Evolutionary conservation across 257 asterid genomes (phyloP).

Genomic region (Petunia secreta): DNA sequence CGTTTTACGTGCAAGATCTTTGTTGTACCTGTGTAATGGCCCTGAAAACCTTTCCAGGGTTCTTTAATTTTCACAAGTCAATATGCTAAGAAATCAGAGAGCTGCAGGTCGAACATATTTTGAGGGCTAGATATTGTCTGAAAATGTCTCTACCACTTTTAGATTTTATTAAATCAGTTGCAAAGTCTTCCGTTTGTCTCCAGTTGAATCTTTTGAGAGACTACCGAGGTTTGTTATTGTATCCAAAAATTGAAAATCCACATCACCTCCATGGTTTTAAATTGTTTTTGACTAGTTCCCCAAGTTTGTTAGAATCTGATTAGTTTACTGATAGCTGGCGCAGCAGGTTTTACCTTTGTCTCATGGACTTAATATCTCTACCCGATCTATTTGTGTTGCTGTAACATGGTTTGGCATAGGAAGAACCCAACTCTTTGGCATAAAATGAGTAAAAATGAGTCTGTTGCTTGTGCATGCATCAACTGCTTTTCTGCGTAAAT

Average conservation of each 20-base stretch:
- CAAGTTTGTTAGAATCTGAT: conserved; percentile 8
- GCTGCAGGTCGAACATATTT: not conserved
- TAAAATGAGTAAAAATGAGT: no score
- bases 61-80: not conserved
- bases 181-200: conserved; percentile 11
- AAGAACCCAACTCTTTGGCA: no score
- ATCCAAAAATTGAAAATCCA: not conserved
- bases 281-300: conserved; percentile 8
- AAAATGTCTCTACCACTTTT: not conserved
- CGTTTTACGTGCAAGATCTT: conserved; percentile 3
- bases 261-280: conserved; percentile 1
- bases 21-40: not conserved
- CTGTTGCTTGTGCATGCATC: no score
- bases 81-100: conserved; percentile 11
- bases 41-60: conserved; percentile 1
- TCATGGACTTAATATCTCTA: not conserved
- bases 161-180: not conserved
- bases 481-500: no score
- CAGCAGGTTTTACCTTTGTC: not conserved
- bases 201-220: conserved; percentile 16
- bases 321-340: not conserved
- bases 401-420: not conserved
- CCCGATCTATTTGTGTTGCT: not conserved
- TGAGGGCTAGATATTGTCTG: conserved; percentile 18
- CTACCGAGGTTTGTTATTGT: not conserved